These are phyloP conservation scores for Priceomyces melissophilus DNA, from an alignment of 805 yeast species.

Conservation along the genomic window DNA sequence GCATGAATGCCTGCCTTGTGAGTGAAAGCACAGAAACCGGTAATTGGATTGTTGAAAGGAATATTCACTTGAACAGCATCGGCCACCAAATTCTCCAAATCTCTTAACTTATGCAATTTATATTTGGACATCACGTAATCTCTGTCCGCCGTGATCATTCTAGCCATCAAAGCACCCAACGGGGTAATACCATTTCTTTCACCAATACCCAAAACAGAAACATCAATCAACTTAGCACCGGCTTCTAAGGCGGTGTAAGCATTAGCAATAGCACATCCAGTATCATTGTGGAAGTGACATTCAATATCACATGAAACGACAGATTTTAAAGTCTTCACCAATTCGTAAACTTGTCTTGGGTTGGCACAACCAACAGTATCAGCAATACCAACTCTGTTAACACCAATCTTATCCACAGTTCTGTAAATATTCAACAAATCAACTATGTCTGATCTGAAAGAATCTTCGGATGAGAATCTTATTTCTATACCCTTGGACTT, in stretches of 20 bases:
- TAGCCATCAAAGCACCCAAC: constrained; percentile 59
- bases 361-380: constrained; percentile 65
- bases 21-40: constrained; percentile 63
- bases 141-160: constrained; percentile 61
- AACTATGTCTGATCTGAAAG: constrained; percentile 58
- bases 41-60: constrained; percentile 61
- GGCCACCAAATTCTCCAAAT: constrained; percentile 56
- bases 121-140: constrained; percentile 57
- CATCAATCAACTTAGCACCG: constrained; percentile 58
- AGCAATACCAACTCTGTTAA: constrained; percentile 60
- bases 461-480: constrained; percentile 57
- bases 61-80: constrained; percentile 57
- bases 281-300: constrained; percentile 61
- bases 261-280: constrained; percentile 63
- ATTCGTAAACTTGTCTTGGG: constrained; percentile 60
- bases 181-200: constrained; percentile 65
- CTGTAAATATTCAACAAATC: constrained; percentile 57
- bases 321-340: constrained; percentile 54
- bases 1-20: constrained; percentile 66
- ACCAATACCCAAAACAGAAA: constrained; percentile 59
- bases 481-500: constrained; percentile 59
- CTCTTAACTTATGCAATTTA: constrained; percentile 53
- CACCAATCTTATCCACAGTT: constrained; percentile 61
- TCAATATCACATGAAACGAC: constrained; percentile 59
- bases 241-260: constrained; percentile 63